Conservation (phyloP, 2,329 filamentous ascomycete species). For the Elsinoe fawcettii region DNA sequence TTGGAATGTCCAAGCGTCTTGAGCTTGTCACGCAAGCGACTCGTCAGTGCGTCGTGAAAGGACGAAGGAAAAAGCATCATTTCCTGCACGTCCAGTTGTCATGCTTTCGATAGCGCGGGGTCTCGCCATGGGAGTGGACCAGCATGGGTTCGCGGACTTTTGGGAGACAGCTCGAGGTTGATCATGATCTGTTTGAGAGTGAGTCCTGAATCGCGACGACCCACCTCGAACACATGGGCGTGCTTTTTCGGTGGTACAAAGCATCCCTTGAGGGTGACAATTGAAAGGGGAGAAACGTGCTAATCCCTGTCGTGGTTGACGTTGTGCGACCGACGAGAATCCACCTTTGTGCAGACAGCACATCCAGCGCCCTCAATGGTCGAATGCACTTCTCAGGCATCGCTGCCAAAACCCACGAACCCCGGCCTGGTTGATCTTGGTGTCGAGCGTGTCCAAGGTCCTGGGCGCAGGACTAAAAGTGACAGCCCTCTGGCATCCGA, state of each 20-base stretch:
- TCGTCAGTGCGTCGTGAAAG: conserved; percentile 1
- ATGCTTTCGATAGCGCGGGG: conserved; percentile 14
- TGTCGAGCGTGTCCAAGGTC: not conserved
- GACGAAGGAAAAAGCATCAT: not conserved
- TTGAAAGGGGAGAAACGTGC: conserved; percentile 7
- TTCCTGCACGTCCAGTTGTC: conserved; percentile 12
- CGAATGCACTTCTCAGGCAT: not conserved
- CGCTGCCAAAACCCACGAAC: not conserved
- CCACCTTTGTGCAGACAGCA: not conserved
- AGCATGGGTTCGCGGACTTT: conserved; percentile 12
- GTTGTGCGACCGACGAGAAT: conserved; percentile 1
- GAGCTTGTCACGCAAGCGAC: conserved; percentile 11
- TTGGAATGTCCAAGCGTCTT: conserved; percentile 9
- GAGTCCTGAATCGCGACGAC: conserved; percentile 6
- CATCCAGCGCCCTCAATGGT: not conserved
- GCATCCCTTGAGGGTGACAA: conserved; percentile 2
- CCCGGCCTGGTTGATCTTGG: not conserved
- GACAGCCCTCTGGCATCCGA: conserved; percentile 1
- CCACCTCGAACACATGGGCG: conserved; percentile 5
- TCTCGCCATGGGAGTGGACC: conserved; percentile 9
- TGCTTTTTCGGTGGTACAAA: conserved; percentile 5
- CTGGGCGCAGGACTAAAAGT: not conserved
- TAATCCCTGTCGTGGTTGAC: conserved; percentile 1
- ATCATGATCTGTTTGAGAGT: conserved; percentile 3
- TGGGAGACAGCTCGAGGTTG: conserved; percentile 3